phyloP scores from a whole-genome alignment of 257 asterid species.

The Salvia rosmarinus region DNA sequence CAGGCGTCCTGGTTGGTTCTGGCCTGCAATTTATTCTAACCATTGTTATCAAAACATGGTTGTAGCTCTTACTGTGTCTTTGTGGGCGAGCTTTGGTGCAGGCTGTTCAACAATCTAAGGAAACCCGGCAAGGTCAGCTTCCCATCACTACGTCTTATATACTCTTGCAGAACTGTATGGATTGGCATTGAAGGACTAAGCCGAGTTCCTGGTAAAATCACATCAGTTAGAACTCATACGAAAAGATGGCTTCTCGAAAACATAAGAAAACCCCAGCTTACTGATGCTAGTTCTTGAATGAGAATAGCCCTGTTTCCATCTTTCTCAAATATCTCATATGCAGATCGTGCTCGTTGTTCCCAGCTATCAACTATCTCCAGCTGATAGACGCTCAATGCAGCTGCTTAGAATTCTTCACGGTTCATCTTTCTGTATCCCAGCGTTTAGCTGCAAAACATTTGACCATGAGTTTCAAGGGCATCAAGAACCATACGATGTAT shows the following conservation, averaged over 20 bases:
- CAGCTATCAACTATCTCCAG: slow-evolving; percentile 62
- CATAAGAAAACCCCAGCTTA: slow-evolving; percentile 35
- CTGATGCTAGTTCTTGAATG: slow-evolving; percentile 80
- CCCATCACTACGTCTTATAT: slow-evolving; percentile 68
- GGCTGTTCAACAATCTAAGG: slow-evolving; percentile 54
- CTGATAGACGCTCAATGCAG: slow-evolving; percentile 63
- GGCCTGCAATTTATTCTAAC: background rate
- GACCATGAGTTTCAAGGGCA: slow-evolving; percentile 12
- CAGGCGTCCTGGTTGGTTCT: background rate
- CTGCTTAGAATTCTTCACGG: slow-evolving; percentile 75
- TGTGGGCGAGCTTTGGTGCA: slow-evolving; percentile 43
- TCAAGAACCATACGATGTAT: background rate
- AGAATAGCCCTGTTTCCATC: slow-evolving; percentile 71
- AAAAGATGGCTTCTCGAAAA: slow-evolving; percentile 8
- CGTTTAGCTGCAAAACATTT: slow-evolving; percentile 55
- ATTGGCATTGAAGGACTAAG: slow-evolving; percentile 65
- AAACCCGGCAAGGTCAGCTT: slow-evolving; percentile 65
- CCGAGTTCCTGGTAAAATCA: slow-evolving; percentile 59
- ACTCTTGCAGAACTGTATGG: slow-evolving; percentile 67
- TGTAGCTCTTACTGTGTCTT: slow-evolving; percentile 38
- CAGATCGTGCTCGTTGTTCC: slow-evolving; percentile 67
- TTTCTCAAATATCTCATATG: slow-evolving; percentile 66
- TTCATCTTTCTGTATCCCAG: slow-evolving; percentile 75
- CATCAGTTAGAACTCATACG: background rate
- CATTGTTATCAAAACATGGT: background rate